Percentiles rank a stretch among this genome's conserved stretches.
phyloP scores from a whole-genome alignment of 805 yeast genomes.

The Dipodascus geniculatus region DNA sequence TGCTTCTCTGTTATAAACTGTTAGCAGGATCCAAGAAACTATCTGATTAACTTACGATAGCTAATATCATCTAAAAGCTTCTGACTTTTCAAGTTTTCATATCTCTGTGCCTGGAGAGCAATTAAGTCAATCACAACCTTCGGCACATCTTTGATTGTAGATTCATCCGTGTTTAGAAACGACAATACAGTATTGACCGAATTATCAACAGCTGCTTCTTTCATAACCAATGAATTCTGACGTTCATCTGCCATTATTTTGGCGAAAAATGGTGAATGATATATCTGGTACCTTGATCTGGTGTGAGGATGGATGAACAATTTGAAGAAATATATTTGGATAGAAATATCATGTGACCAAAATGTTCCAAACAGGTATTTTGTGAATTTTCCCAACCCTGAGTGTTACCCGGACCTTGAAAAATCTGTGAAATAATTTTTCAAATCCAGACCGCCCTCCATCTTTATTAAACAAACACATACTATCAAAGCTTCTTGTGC shows the following conservation, averaged over 20 bases:
- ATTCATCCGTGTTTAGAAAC: not conserved
- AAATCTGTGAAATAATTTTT: not conserved
- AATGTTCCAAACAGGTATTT: not conserved
- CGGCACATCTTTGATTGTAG: slow-evolving; percentile 7
- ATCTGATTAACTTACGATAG: slow-evolving; percentile 10
- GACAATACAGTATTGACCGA: not conserved
- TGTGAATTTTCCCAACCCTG: not conserved
- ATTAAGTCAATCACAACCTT: slow-evolving; percentile 10
- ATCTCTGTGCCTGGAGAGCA: slow-evolving; percentile 14
- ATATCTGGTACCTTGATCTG: too few species aligned
- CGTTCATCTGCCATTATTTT: not conserved
- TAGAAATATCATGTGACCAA: not conserved
- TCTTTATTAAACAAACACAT: not conserved
- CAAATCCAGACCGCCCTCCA: not conserved
- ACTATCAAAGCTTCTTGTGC: not conserved
- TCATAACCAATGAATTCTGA: not conserved
- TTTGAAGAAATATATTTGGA: too few species aligned
- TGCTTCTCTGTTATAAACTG: not conserved
- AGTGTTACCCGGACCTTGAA: slow-evolving; percentile 1
- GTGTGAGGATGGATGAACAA: too few species aligned
- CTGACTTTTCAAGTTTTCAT: slow-evolving; percentile 17
- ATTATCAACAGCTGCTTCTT: not conserved
- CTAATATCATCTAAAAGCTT: slow-evolving; percentile 16
- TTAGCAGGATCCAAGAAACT: not conserved
- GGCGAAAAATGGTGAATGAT: too few species aligned